Evolutionary conservation across 805 yeast species (phyloP), one percentile per base, ranked within the genome.

Genomic region (Hanseniaspora taiwanica): DNA sequence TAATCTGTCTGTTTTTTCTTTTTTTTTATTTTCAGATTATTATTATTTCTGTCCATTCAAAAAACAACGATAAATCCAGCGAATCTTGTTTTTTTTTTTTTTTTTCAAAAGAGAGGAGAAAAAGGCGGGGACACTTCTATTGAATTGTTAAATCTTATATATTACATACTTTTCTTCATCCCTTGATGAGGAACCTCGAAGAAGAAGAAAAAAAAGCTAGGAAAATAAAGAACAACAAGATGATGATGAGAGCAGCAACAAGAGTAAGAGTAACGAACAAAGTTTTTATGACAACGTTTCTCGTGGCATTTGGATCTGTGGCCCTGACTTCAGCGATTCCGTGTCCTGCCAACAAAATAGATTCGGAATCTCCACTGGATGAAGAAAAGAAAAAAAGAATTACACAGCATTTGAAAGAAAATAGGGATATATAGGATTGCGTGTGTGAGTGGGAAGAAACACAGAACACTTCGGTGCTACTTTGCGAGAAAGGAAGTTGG

Each of bases 231-330:
- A 27, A 9, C 13, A 8, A 35, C 8, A 9, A 37, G 21, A 37
- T 14, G 14, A 27, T 19, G 34, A 65, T 72, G 62, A 71, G 65
- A 60, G 76, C 78, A 4, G 65, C 74, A 4, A 71, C 70, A 33
- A 67, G 78, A 53, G 69, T 65, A 48, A 65, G 60, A 48, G 59
- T 74, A 40, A 71, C 78, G 8, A 64, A 69, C 46, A 69, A 71
- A 37, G 51, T 76, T 44, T 76, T 74, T 58, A 61, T 70, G 43
- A 68, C 78, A 20, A 74, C 82, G 6, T 75, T 75, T 49, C 74
- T 78, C 9, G 69, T 74, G n/a, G 75, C 79, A 35, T 72, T 75
- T 36, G 52, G 62, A 18, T 62, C 68, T 2, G 71, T 65, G 12
- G 67, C 68, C 1, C 49, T 63, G 21, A 56, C 66, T n/a, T 60